These are phyloP conservation scores for Hypoxylon sp. DNA, from an alignment of 2,329 filamentous ascomycete species.

Conservation along the genomic window DNA sequence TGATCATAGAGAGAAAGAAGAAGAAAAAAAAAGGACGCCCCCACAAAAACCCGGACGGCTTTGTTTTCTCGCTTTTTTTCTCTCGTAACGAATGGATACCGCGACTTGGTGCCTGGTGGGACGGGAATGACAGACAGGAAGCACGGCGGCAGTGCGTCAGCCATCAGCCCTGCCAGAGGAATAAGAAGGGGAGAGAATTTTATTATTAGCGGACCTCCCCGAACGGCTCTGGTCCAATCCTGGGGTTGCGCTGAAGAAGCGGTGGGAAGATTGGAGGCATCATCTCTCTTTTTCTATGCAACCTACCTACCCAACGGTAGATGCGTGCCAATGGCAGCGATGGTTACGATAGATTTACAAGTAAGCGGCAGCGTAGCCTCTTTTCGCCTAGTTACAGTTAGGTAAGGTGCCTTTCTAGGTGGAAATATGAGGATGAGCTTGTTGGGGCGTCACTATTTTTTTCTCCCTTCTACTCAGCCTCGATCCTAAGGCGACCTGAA, in stretches of 20 bases:
- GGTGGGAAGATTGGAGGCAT: slow-evolving; percentile 37
- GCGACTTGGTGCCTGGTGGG: slow-evolving; percentile 30
- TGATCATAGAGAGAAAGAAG: slow-evolving; percentile 6
- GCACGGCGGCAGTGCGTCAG: slow-evolving; percentile 44
- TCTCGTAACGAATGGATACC: slow-evolving; percentile 32
- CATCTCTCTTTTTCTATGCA: slow-evolving; percentile 32
- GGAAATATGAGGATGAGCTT: neutral
- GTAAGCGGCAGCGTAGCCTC: slow-evolving; percentile 35
- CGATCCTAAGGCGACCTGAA: slow-evolving; percentile 42
- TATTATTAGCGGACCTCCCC: slow-evolving; percentile 45
- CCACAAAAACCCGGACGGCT: slow-evolving; percentile 19
- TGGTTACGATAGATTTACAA: slow-evolving; percentile 13
- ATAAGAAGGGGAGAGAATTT: slow-evolving; percentile 15
- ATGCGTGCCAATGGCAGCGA: slow-evolving; percentile 39
- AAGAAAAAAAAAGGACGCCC: slow-evolving; percentile 25
- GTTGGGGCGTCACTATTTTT: slow-evolving; percentile 20
- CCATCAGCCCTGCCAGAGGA: slow-evolving; percentile 45
- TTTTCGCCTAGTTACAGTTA: slow-evolving; percentile 7
- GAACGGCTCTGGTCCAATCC: slow-evolving; percentile 42
- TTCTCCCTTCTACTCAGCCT: slow-evolving; percentile 35
- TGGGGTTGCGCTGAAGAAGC: slow-evolving; percentile 46
- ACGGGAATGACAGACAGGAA: slow-evolving; percentile 43
- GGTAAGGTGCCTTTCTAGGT: slow-evolving; percentile 5
- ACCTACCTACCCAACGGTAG: slow-evolving; percentile 37
- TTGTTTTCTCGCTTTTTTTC: slow-evolving; percentile 10